Evolutionary conservation across 257 asterid genomes (phyloP), one percentile per base, ranked within the genome.

Genomic region (Solanum rostratum): DNA sequence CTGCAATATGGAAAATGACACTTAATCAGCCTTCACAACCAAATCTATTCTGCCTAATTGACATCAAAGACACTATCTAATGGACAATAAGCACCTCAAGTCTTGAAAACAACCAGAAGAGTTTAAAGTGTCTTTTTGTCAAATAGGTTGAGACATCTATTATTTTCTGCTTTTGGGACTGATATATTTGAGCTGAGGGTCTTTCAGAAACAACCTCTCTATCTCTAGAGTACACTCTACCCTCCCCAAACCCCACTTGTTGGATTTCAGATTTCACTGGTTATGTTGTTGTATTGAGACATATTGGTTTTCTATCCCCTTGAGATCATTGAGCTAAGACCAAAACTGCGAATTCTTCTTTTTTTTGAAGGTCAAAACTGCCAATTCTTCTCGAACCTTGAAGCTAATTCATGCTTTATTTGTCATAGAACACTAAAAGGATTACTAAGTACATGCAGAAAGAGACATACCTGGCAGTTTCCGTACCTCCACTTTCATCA

Each of bases 391-490:
- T 73, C 39, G 8, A 45, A 19, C 41, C 14, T 74, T n/a, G 12
- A 14, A 74, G 39, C 81, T 49, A 76, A 74, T 22, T 49, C 63
- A 50, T 29, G 10, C 13, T 50, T 78, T 50, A 50, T 27, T 29
- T 78, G 3, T 5, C 63, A 78, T 50, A 50, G 0, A 33, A 27
- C 19, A 50, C 46, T 29, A 29, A 50, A 80, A 11, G 55, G 46
- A 80, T 9, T 11, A 80, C 87, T 62, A 7, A 54, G 52, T 18
- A 39, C 63, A n/a, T 22, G 81, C 66, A 60, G 68, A 82, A n/a
- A 39, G 24, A 81, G 85, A 24, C 22, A 1, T 55, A 96, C 99
- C 96, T 93, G 79, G 92, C 95, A 81, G 80, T 89, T 86, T 85
- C 93, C 87, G 91, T 86, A 83, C 84, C 87, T 65, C 81, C 95